phyloP scores from a whole-genome alignment of 2,329 filamentous ascomycete species.

The Falciphora oryzae region DNA sequence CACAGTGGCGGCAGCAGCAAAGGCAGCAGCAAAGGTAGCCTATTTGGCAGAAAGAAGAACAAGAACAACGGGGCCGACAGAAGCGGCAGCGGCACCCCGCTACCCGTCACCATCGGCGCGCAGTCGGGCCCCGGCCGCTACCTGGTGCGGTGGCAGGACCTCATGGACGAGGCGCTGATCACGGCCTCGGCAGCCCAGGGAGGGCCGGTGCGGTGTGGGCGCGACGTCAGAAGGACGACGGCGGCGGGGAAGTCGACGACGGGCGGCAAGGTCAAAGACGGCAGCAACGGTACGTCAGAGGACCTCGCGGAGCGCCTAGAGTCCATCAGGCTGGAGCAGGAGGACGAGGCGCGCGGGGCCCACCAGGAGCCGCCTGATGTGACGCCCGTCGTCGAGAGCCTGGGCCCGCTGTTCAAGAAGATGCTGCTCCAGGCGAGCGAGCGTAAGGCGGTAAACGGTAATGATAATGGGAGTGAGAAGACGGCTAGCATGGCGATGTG shows the following conservation, averaged over 20 bases:
- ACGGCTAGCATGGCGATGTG: neutral
- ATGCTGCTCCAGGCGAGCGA: neutral
- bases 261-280: slow-evolving; percentile 21
- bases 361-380: slow-evolving; percentile 36
- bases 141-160: slow-evolving; percentile 63
- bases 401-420: slow-evolving; percentile 33
- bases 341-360: slow-evolving; percentile 24
- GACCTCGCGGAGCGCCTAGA: neutral
- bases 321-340: slow-evolving; percentile 7
- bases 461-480: neutral
- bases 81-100: slow-evolving; percentile 13
- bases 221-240: slow-evolving; percentile 36
- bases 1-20: neutral
- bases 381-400: slow-evolving; percentile 31
- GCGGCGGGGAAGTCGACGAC: slow-evolving; percentile 29
- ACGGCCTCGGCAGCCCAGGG: slow-evolving; percentile 47
- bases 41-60: neutral
- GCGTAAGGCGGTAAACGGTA: neutral
- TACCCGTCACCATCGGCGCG: neutral
- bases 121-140: slow-evolving; percentile 63
- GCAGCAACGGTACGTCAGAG: slow-evolving; percentile 16
- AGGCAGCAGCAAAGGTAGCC: slow-evolving; percentile 11
- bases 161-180: slow-evolving; percentile 64
- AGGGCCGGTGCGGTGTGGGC: slow-evolving; percentile 48
- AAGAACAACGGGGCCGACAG: slow-evolving; percentile 1